Percentiles rank a stretch among this genome's conserved stretches.
These are phyloP conservation scores for Lenzites betulinus DNA, from an alignment of 768 basidiomycete species.

Conservation along the genomic window DNA sequence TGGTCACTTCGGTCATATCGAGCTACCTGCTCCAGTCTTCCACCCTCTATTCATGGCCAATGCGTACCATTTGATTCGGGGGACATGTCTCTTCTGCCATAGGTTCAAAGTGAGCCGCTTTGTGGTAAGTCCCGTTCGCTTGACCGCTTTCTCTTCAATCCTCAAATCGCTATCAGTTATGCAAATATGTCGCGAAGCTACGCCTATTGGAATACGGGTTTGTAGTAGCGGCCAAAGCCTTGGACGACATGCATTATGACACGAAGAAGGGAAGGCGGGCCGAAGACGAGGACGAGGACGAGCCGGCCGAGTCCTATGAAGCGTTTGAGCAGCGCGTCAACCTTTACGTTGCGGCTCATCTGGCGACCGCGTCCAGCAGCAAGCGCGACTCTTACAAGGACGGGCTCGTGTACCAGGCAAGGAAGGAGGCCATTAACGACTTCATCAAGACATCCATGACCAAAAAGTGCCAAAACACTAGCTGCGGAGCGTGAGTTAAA, in stretches of 20 bases:
- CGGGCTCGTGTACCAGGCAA: constrained; percentile 79
- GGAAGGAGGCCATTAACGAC: constrained; percentile 80
- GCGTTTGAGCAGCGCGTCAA: constrained; percentile 66
- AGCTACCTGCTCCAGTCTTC: constrained; percentile 92
- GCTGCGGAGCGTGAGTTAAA: constrained; percentile 70
- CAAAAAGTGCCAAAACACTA: constrained; percentile 74
- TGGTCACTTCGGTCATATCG: constrained; percentile 98
- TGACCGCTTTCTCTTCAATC: not conserved
- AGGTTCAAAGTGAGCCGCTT: constrained; percentile 78
- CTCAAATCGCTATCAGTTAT: constrained; percentile 49
- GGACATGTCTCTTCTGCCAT: constrained; percentile 93
- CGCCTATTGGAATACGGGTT: constrained; percentile 89
- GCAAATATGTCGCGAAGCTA: constrained; percentile 84
- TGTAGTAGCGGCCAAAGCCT: constrained; percentile 72
- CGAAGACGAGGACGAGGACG: constrained; percentile 46
- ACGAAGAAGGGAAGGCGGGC: constrained; percentile 36
- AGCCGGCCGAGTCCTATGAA: constrained; percentile 58
- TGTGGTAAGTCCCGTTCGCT: constrained; percentile 49
- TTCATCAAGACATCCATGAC: constrained; percentile 71
- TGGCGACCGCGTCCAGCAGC: constrained; percentile 46
- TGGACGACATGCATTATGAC: constrained; percentile 67
- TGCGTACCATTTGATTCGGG: constrained; percentile 83
- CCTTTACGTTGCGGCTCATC: constrained; percentile 60
- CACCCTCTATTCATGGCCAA: constrained; percentile 96
- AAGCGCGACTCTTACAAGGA: constrained; percentile 89